phyloP scores from a whole-genome alignment of 768 basidiomycete genomes.

The Naganishia vishniacii region DNA sequence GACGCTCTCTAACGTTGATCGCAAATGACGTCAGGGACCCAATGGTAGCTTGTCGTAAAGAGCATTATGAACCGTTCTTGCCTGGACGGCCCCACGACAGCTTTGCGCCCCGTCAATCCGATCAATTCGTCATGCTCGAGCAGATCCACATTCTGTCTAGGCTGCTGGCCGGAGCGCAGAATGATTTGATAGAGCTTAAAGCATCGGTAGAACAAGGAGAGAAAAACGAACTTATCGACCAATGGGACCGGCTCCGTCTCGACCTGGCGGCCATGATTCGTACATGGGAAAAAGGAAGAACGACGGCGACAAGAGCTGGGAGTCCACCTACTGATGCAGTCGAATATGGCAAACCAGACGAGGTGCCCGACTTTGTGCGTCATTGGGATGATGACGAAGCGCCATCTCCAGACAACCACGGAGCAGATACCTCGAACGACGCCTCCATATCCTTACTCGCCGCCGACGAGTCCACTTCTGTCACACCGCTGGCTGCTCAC shows the following conservation, averaged over 20 bases:
- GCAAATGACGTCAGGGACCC: not conserved
- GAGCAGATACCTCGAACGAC: constrained; percentile 19
- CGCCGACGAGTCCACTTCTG: not conserved
- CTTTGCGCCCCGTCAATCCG: constrained; percentile 28
- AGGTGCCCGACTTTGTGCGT: constrained; percentile 29
- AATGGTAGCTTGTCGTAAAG: not conserved
- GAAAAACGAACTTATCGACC: not conserved
- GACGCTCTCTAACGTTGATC: constrained; percentile 12
- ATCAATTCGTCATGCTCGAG: constrained; percentile 29
- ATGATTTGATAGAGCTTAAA: not conserved
- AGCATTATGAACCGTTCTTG: constrained; percentile 1
- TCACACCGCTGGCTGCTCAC: not conserved
- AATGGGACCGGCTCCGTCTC: constrained; percentile 35
- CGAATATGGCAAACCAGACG: not conserved
- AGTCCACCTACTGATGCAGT: not conserved
- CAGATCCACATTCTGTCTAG: constrained; percentile 13
- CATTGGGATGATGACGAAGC: constrained; percentile 27
- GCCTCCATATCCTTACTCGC: constrained; percentile 16
- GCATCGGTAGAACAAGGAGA: not conserved
- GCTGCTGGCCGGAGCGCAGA: constrained; percentile 9
- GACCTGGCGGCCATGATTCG: constrained; percentile 35
- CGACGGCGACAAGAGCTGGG: constrained; percentile 28
- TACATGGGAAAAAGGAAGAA: constrained; percentile 41
- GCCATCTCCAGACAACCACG: constrained; percentile 6
- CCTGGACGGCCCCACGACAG: constrained; percentile 16